Evolutionary conservation across 495 filamentous ascomycete genomes (phyloP).

Genomic region (Aspergillus bridgeri): DNA sequence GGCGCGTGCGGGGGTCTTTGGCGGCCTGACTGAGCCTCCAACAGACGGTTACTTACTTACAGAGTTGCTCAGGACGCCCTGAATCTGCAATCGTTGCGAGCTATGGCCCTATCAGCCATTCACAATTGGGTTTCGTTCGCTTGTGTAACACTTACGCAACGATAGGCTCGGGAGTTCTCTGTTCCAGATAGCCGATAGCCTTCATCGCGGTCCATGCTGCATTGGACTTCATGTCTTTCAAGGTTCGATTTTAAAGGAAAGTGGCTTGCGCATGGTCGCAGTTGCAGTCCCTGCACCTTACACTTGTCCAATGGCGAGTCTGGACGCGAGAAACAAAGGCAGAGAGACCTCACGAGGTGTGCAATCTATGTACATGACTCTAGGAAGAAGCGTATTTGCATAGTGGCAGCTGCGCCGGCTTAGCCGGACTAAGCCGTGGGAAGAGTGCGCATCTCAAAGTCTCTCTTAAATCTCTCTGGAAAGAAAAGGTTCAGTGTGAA

Average conservation of each 20-base stretch:
- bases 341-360: not conserved
- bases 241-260: not conserved
- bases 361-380: not conserved
- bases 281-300: not conserved
- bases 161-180: not conserved
- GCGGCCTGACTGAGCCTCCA: not conserved
- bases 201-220: too few species aligned
- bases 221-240: too few species aligned
- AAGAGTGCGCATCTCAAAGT: too few species aligned
- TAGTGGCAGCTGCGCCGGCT: not conserved
- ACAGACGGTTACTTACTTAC: too few species aligned
- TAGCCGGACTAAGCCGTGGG: too few species aligned
- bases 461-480: not conserved
- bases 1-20: conserved; percentile 1
- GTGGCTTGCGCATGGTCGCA: not conserved
- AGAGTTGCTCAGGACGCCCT: too few species aligned
- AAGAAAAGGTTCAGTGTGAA: not conserved
- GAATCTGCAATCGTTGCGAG: not conserved
- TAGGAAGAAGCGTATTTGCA: not conserved
- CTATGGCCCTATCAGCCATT: not conserved
- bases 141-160: not conserved
- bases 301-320: not conserved
- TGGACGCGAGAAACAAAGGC: not conserved
- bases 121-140: not conserved
- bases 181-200: not conserved